Evolutionary conservation across 1,139 yeast genomes (phyloP).

Genomic region (Yamadazyma trypodendri): DNA sequence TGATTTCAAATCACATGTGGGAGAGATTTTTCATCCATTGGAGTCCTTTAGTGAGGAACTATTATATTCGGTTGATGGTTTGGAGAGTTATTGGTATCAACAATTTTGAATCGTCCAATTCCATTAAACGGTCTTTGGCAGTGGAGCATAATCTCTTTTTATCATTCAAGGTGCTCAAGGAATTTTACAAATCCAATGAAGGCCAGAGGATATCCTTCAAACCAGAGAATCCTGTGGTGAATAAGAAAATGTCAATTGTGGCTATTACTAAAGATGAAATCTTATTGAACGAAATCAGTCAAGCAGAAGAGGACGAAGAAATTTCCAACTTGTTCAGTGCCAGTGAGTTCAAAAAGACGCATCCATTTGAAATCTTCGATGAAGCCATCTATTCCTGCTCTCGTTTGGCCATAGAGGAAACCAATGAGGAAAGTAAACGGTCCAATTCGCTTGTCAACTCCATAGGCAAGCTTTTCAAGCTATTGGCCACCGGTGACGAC

Average conservation of each 20-base stretch:
- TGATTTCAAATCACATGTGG: constrained; percentile 52
- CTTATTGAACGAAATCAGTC: constrained; percentile 16
- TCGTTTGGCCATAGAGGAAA: constrained; percentile 24
- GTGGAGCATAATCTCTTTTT: constrained; percentile 29
- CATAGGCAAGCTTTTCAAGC: constrained; percentile 38
- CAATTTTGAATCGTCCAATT: constrained; percentile 36
- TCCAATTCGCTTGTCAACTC: constrained; percentile 35
- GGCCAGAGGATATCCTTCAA: constrained; percentile 22
- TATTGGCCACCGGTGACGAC: constrained; percentile 38
- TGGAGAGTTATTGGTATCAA: constrained; percentile 65
- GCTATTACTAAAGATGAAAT: constrained; percentile 34
- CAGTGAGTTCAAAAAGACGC: constrained; percentile 46
- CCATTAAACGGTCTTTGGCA: constrained; percentile 30
- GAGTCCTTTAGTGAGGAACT: constrained; percentile 73
- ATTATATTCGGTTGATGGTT: constrained; percentile 62
- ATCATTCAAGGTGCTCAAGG: constrained; percentile 19
- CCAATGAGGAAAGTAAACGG: constrained; percentile 15
- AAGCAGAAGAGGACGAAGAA: constrained; percentile 12
- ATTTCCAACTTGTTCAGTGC: constrained; percentile 18
- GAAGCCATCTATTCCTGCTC: constrained; percentile 69
- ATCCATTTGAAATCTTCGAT: constrained; percentile 74
- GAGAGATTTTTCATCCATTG: constrained; percentile 67
- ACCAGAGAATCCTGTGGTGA: constrained; percentile 53
- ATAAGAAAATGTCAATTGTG: constrained; percentile 48
- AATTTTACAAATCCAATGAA: constrained; percentile 16